Evolutionary conservation across 2,329 filamentous ascomycete genomes (phyloP).

Genomic region (Beauveria australis): DNA sequence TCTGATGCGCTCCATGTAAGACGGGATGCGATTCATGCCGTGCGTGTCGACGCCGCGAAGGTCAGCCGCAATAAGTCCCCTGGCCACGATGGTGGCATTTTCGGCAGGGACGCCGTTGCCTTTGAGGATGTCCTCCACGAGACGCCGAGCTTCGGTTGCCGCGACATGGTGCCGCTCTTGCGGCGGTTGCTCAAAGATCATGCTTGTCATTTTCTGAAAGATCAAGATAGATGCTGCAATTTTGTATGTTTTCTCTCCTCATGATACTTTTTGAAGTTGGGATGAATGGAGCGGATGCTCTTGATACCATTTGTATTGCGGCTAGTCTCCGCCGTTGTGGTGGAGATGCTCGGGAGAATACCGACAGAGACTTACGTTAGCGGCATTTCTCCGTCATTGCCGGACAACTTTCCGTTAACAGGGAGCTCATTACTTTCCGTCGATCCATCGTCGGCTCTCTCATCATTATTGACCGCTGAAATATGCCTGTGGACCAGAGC

Average conservation of each 20-base stretch:
- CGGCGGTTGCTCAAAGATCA: conserved; percentile 10
- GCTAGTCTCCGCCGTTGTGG: not conserved
- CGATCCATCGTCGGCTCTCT: not conserved
- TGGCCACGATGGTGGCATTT: conserved; percentile 56
- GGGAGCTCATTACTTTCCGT: not conserved
- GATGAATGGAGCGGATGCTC: not conserved
- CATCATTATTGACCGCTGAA: not conserved
- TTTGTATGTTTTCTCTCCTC: too few species aligned
- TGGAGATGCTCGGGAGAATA: not conserved
- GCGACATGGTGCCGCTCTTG: conserved; percentile 24
- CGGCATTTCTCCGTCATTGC: not conserved
- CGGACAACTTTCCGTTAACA: not conserved
- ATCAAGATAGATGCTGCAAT: not conserved
- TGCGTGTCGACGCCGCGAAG: conserved; percentile 74
- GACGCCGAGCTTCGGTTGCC: conserved; percentile 32
- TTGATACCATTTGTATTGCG: conserved; percentile 4
- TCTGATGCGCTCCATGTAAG: conserved; percentile 66
- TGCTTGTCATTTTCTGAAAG: conserved; percentile 13
- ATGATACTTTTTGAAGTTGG: not conserved
- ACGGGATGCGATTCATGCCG: conserved; percentile 67
- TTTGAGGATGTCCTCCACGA: conserved; percentile 46
- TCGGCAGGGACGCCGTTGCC: conserved; percentile 51
- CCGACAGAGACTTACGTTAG: not conserved
- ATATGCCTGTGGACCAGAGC: not conserved
- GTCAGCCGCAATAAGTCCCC: conserved; percentile 64